These are phyloP conservation scores for Pseudotulostoma volvatum DNA, from an alignment of 495 filamentous ascomycete species.

Conservation along the genomic window DNA sequence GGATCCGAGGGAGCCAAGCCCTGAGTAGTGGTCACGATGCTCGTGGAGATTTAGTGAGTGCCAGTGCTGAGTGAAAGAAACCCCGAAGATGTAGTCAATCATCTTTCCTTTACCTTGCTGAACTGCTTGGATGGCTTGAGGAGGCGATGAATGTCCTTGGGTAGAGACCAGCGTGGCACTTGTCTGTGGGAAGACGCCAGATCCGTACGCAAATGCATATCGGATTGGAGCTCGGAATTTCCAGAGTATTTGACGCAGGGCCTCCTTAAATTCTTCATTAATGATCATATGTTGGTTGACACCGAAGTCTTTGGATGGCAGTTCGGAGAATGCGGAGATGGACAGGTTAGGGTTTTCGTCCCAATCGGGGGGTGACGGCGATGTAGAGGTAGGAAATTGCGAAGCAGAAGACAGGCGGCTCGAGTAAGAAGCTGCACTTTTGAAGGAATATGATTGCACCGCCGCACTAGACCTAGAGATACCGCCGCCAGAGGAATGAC, in stretches of 20 bases:
- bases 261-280: conserved; percentile 86
- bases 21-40: conserved; percentile 86
- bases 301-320: conserved; percentile 78
- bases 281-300: conserved; percentile 91
- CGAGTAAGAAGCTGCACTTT: too few species aligned
- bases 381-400: conserved; percentile 25
- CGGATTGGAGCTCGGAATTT: conserved; percentile 83
- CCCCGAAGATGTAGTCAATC: conserved; percentile 97
- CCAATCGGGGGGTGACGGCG: conserved; percentile 40
- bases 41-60: conserved; percentile 78
- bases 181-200: conserved; percentile 82
- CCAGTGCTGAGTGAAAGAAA: conserved; percentile 92
- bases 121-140: conserved; percentile 56
- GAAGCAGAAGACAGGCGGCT: conserved; percentile 9
- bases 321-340: conserved; percentile 67
- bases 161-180: conserved; percentile 23
- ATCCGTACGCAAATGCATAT: conserved; percentile 95
- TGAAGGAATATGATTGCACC: too few species aligned
- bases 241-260: conserved; percentile 75
- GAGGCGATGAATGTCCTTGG: conserved; percentile 56
- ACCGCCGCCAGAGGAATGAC: conserved; percentile 10
- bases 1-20: conserved; percentile 68
- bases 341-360: conserved; percentile 62
- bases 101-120: conserved; percentile 82
- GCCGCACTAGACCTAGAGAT: too few species aligned